Evolutionary conservation across 2,329 filamentous ascomycete genomes (phyloP), one percentile per base, ranked within the genome.

Genomic region (Chaetothyriales sp.): DNA sequence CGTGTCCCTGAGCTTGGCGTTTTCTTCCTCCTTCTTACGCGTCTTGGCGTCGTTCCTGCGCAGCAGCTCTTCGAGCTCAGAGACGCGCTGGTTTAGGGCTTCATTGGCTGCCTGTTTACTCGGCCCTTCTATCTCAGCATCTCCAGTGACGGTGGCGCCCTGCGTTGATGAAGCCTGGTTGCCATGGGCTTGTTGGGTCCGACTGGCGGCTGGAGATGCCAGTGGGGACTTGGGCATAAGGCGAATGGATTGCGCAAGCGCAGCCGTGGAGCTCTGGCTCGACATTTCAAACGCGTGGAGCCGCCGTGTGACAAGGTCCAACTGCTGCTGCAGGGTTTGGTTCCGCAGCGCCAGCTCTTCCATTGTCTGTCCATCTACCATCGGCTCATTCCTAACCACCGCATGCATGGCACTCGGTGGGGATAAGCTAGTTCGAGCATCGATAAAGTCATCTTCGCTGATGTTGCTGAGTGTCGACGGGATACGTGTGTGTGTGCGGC

Each of bases 211-310:
- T 48, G 56, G 43, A 53, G 54, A 36, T 55, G 54, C 18, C 54
- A 58, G 20, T 46, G 51, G 47, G 53, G 57, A 48, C 43, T 68
- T 66, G 42, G 71, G 68, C 50, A 75, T 66, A 53, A 72, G 68
- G 57, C 73, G 70, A 60, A 80, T 81, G 59, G 86, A 94, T 64
- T 95, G 87, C 12, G 89, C 86, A 32, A 96, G 76, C 2, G 87
- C 86, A 68, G 89, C 78, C 49, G 84, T 86, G 39, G 84, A 89
- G 56, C 83, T 87, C 67, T 96, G 92, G 0, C 88, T 87, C 60
- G 86, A 89, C 42, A 87, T 82, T 67, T 98, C 90, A 69, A 95
- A 98, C 55, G 88, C 84, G 61, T 92, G 85, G n/a, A 98, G 76
- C 0, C 90, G 80, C 60, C 84, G 86, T 55, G 84, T 86, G 36